phyloP scores from a whole-genome alignment of 139 green algal genomes.

The Dunaliella primolecta region DNA sequence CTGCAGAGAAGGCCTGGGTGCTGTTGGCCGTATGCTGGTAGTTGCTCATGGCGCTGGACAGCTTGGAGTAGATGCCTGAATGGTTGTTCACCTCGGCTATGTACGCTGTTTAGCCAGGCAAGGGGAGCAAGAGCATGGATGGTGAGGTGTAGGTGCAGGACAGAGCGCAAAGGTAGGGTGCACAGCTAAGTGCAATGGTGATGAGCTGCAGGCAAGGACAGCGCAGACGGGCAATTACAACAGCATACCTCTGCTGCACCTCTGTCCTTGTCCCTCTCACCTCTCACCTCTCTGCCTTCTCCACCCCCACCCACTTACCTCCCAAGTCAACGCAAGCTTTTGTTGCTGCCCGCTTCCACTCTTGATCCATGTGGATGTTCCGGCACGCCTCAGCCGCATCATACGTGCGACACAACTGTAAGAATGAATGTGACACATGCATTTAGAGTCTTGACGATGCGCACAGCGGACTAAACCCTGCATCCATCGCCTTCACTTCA shows the following conservation, averaged over 20 bases:
- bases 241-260: too few relatives aligned
- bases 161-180: too few relatives aligned
- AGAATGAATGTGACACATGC: not conserved
- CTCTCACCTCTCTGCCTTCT: too few relatives aligned
- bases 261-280: too few relatives aligned
- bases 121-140: not conserved
- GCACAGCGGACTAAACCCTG: too few relatives aligned
- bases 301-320: not conserved
- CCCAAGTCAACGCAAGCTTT: constrained; percentile 30
- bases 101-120: constrained; percentile 20
- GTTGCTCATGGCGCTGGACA: not conserved
- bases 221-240: too few relatives aligned
- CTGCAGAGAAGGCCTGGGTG: not conserved
- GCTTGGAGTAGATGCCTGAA: constrained; percentile 35
- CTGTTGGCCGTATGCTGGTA: not conserved
- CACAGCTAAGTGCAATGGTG: too few relatives aligned
- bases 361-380: constrained; percentile 33
- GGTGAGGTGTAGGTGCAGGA: too few relatives aligned
- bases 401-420: constrained; percentile 47
- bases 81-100: constrained; percentile 46
- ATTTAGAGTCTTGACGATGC: too few relatives aligned
- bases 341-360: constrained; percentile 29
- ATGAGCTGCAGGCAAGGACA: too few relatives aligned
- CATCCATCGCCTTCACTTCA: too few relatives aligned
- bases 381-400: constrained; percentile 42